Conservation (phyloP, 129 eudicot species). For the Oenanthe sinensis region DNA sequence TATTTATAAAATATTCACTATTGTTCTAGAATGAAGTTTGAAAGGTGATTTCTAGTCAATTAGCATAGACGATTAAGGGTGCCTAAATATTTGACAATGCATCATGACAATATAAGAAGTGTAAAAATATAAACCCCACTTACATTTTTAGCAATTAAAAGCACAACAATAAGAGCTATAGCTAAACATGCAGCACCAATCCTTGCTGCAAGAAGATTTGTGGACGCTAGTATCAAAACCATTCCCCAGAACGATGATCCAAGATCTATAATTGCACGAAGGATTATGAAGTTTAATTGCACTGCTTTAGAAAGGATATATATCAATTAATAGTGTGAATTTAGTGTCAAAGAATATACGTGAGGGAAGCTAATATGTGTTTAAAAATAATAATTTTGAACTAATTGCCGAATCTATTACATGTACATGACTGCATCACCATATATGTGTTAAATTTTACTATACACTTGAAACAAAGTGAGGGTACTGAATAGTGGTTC, state of each 20-base stretch:
- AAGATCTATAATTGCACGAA: slow-evolving; percentile 37
- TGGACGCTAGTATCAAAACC: slow-evolving; percentile 82
- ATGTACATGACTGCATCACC: not conserved
- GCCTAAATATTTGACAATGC: slow-evolving; percentile 53
- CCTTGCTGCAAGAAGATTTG: slow-evolving; percentile 62
- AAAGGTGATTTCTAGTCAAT: not conserved
- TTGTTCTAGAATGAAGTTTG: not conserved
- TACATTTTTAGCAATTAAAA: slow-evolving; percentile 92
- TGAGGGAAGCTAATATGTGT: not conserved
- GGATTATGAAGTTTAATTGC: not conserved
- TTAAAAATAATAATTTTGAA: too few relatives aligned
- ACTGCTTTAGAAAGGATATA: not conserved
- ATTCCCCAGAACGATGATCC: slow-evolving; percentile 99
- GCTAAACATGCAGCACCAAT: slow-evolving; percentile 96
- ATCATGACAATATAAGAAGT: slow-evolving; percentile 17
- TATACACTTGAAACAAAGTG: not conserved
- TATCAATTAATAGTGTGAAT: not conserved
- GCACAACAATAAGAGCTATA: slow-evolving; percentile 66
- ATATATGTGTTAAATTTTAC: not conserved
- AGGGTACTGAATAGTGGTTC: not conserved
- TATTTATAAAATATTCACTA: not conserved
- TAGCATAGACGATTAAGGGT: too few relatives aligned
- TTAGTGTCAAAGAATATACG: not conserved
- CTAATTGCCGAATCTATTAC: not conserved
- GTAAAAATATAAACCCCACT: slow-evolving; percentile 20